These are phyloP conservation scores for Lipomyces kockii DNA, from an alignment of 805 yeast genomes.

Conservation along the genomic window DNA sequence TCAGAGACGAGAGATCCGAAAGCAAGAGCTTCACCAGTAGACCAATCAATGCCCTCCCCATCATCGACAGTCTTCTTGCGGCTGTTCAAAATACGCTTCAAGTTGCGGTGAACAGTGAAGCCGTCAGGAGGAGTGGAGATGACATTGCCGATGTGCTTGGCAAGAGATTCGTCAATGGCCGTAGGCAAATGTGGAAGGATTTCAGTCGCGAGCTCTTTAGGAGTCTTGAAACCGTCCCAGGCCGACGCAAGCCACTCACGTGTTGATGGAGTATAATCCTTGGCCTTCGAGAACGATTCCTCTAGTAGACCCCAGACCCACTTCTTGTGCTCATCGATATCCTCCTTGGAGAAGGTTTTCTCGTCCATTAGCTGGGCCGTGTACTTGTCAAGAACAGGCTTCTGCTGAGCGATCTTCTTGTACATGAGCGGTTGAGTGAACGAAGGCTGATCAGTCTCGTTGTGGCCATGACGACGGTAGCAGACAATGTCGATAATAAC, in stretches of 20 bases:
- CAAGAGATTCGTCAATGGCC: slow-evolving; percentile 70
- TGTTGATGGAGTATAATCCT: slow-evolving; percentile 86
- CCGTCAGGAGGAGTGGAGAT: slow-evolving; percentile 83
- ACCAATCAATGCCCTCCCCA: slow-evolving; percentile 98
- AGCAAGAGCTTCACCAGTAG: slow-evolving; percentile 99
- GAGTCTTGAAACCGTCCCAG: slow-evolving; percentile 99
- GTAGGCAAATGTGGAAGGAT: slow-evolving; percentile 96
- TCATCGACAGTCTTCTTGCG: slow-evolving; percentile 84
- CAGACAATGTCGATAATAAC: slow-evolving; percentile 97
- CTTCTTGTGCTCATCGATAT: slow-evolving; percentile 91
- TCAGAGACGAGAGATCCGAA: slow-evolving; percentile 89
- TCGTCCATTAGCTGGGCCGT: slow-evolving; percentile 77
- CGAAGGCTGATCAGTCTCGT: slow-evolving; percentile 98
- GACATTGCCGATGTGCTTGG: slow-evolving; percentile 77
- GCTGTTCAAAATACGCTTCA: slow-evolving; percentile 87
- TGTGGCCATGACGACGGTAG: slow-evolving; percentile 98
- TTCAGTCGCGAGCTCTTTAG: slow-evolving; percentile 94
- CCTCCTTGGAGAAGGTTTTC: slow-evolving; percentile 86
- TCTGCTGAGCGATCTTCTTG: slow-evolving; percentile 84
- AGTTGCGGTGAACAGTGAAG: slow-evolving; percentile 90
- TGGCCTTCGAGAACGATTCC: slow-evolving; percentile 84
- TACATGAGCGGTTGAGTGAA: slow-evolving; percentile 99
- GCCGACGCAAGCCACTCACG: slow-evolving; percentile 99
- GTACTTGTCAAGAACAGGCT: slow-evolving; percentile 85
- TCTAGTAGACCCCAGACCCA: slow-evolving; percentile 98